phyloP scores from a whole-genome alignment of 2,329 filamentous ascomycete species.

The Rutstroemia sydowiana region DNA sequence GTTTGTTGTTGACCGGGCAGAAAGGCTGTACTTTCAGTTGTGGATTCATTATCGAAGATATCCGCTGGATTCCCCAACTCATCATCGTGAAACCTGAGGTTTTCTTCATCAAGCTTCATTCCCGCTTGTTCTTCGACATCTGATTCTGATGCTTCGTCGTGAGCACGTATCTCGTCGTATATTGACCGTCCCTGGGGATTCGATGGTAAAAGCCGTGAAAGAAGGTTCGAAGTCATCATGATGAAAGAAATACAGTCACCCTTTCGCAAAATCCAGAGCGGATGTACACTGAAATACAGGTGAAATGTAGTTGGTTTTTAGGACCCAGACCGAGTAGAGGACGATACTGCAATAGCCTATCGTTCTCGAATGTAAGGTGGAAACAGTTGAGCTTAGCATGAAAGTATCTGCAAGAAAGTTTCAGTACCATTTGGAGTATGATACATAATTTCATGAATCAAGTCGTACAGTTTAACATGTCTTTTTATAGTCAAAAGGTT shows the following conservation, averaged over 20 bases:
- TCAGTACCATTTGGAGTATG: not conserved
- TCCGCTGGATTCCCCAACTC: conserved; percentile 26
- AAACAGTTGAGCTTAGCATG: conserved; percentile 18
- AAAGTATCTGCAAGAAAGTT: conserved; percentile 3
- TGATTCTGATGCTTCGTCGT: conserved; percentile 26
- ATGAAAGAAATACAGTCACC: not conserved
- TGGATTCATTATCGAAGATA: conserved; percentile 27
- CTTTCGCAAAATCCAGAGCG: not conserved
- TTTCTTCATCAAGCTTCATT: conserved; percentile 30
- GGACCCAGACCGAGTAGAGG: not conserved
- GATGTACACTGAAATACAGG: too few relatives aligned
- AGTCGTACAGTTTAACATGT: not conserved
- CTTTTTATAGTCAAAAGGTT: not conserved
- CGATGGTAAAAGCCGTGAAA: conserved; percentile 29
- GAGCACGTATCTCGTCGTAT: conserved; percentile 30
- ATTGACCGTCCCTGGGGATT: conserved; percentile 29
- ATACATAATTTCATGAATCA: not conserved
- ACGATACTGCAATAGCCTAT: conserved; percentile 2
- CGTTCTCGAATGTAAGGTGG: conserved; percentile 13
- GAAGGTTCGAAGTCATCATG: conserved; percentile 30
- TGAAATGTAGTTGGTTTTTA: not conserved
- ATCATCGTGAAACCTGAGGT: conserved; percentile 28
- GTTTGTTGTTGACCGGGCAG: conserved; percentile 16
- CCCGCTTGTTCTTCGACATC: conserved; percentile 30
- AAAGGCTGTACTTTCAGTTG: conserved; percentile 29